Percentiles rank a stretch among this genome's conserved stretches.
These are phyloP conservation scores for Hypoxylon sp. DNA, from an alignment of 2,329 filamentous ascomycete genomes.

Conservation along the genomic window DNA sequence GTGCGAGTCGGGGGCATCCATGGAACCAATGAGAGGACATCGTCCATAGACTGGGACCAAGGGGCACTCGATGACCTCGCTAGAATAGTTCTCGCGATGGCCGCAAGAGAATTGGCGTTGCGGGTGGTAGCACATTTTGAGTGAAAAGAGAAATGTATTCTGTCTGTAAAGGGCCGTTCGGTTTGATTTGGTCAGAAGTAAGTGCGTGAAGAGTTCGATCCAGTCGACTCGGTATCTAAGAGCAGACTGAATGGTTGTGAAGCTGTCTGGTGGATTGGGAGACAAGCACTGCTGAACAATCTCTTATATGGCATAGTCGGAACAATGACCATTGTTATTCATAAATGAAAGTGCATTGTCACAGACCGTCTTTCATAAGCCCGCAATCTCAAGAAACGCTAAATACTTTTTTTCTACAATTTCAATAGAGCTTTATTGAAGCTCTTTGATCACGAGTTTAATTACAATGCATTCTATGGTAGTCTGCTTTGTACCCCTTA, in stretches of 20 bases:
- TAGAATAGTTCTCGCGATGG: constrained; percentile 36
- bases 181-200: constrained; percentile 21
- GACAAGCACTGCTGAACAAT: too few species aligned
- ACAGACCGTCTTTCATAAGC: background rate
- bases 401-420: background rate
- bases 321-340: constrained; percentile 23
- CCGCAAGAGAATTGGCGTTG: constrained; percentile 39
- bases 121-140: constrained; percentile 46
- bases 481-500: background rate
- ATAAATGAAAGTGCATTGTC: constrained; percentile 14
- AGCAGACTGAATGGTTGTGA: constrained; percentile 28
- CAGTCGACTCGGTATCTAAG: constrained; percentile 18
- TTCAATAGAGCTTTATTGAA: background rate
- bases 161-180: background rate
- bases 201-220: constrained; percentile 23
- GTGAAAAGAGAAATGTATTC: background rate
- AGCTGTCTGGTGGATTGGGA: constrained; percentile 17
- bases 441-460: background rate
- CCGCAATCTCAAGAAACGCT: background rate
- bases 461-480: background rate
- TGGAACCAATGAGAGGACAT: constrained; percentile 26
- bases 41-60: constrained; percentile 30
- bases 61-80: constrained; percentile 27
- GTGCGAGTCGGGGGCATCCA: constrained; percentile 26
- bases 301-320: constrained; percentile 17